These are phyloP conservation scores for Trichoderma afroharzianum DNA, from an alignment of 2,329 filamentous ascomycete genomes.

Conservation along the genomic window DNA sequence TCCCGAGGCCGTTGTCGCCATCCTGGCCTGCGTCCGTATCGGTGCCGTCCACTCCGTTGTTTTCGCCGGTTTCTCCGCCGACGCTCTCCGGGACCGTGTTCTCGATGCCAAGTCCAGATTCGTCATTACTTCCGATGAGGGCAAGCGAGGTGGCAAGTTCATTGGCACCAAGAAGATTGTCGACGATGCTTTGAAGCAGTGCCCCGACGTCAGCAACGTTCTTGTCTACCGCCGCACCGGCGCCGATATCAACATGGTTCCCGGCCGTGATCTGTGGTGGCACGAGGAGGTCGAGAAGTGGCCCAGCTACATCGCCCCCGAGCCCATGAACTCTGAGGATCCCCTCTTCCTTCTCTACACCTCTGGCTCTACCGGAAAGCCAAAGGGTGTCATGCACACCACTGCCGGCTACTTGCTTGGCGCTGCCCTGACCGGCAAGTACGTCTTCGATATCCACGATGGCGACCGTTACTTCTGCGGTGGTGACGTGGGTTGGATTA, in stretches of 20 bases:
- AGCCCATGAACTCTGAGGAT: conserved; percentile 88
- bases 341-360: conserved; percentile 97
- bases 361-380: conserved; percentile 95
- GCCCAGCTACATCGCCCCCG: conserved; percentile 85
- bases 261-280: conserved; percentile 93
- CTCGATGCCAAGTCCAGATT: conserved; percentile 87
- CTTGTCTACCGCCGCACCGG: conserved; percentile 95
- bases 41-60: conserved; percentile 96
- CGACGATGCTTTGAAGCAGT: conserved; percentile 94
- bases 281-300: conserved; percentile 98
- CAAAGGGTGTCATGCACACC: conserved; percentile 98
- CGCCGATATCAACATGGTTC: conserved; percentile 84
- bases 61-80: conserved; percentile 95
- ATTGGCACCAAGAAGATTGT: conserved; percentile 99
- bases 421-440: conserved; percentile 91
- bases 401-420: conserved; percentile 94
- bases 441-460: conserved; percentile 97
- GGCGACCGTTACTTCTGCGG: conserved; percentile 95
- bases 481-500: conserved; percentile 98
- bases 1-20: conserved; percentile 86
- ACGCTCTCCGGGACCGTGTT: conserved; percentile 93
- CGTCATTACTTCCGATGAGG: conserved; percentile 95
- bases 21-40: conserved; percentile 87
- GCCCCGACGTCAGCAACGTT: conserved; percentile 78
- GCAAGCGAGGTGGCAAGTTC: conserved; percentile 93